Evolutionary conservation across 768 basidiomycete genomes (phyloP).

Genomic region (Termitomyces sp.): DNA sequence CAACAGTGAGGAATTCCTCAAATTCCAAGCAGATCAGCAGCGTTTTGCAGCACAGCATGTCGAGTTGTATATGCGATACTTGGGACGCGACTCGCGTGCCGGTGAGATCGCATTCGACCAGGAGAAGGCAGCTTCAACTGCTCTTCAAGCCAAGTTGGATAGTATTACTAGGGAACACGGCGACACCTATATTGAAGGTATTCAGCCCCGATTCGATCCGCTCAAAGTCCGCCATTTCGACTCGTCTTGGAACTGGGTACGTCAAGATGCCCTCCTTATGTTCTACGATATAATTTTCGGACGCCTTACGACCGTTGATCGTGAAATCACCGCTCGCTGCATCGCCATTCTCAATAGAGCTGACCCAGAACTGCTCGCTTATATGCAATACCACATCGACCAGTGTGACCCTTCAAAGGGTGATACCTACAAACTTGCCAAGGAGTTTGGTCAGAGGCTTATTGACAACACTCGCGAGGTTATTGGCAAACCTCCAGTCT

Average conservation of each 20-base stretch:
- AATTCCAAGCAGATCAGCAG: slow-evolving; percentile 92
- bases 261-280: slow-evolving; percentile 95
- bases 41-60: slow-evolving; percentile 90
- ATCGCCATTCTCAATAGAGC: slow-evolving; percentile 97
- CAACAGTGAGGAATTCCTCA: slow-evolving; percentile 97
- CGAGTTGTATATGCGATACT: slow-evolving; percentile 95
- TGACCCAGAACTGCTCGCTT: slow-evolving; percentile 84
- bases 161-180: slow-evolving; percentile 90
- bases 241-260: slow-evolving; percentile 99
- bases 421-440: slow-evolving; percentile 91
- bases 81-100: slow-evolving; percentile 87
- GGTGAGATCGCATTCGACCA: slow-evolving; percentile 87
- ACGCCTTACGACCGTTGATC: slow-evolving; percentile 87
- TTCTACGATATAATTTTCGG: slow-evolving; percentile 99
- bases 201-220: slow-evolving; percentile 91
- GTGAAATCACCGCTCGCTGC: slow-evolving; percentile 95
- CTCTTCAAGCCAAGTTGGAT: slow-evolving; percentile 84
- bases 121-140: slow-evolving; percentile 68
- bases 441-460: slow-evolving; percentile 94
- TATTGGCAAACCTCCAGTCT: slow-evolving; percentile 77
- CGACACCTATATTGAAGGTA: slow-evolving; percentile 88
- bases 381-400: slow-evolving; percentile 96
- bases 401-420: slow-evolving; percentile 76
- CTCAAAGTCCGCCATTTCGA: slow-evolving; percentile 98
- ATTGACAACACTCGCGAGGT: slow-evolving; percentile 91